Conservation (phyloP, 2,329 filamentous ascomycete species). For the Botrytis cinerea region DNA sequence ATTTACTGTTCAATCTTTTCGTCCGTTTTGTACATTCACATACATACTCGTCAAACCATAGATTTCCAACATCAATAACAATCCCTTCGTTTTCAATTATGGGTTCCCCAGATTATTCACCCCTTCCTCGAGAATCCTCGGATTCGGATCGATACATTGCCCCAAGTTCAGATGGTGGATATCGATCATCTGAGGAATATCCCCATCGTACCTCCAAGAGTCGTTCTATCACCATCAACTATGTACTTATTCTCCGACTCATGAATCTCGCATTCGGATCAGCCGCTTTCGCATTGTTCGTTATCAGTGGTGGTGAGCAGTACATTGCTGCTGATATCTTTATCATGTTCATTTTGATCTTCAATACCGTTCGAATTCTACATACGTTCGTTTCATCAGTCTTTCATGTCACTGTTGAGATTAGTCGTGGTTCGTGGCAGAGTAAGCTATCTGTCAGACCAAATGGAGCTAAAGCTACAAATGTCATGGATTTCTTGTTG, state of each 20-base stretch:
- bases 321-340: constrained; percentile 3
- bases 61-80: neutral
- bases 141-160: constrained; percentile 10
- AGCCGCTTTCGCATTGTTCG: constrained; percentile 3
- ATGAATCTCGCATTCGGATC: neutral
- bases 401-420: neutral
- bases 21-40: neutral
- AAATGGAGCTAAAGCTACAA: neutral
- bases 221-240: neutral
- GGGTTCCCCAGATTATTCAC: constrained; percentile 5
- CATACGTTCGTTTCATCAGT: constrained; percentile 1
- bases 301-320: neutral
- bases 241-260: constrained; percentile 6
- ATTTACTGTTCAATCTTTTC: neutral
- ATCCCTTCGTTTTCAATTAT: neutral
- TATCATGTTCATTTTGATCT: neutral
- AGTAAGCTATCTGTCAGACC: neutral
- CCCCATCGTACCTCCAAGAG: neutral
- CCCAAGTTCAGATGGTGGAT: neutral
- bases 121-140: constrained; percentile 10
- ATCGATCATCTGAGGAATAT: neutral
- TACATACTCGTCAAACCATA: neutral
- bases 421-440: constrained; percentile 2
- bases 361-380: neutral
- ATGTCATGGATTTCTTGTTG: neutral